A percentile compares a stretch with the other conserved stretches of the same genome.
phyloP scores from a whole-genome alignment of 2,329 filamentous ascomycete species.

The Bimuria novae-zelandiae region DNA sequence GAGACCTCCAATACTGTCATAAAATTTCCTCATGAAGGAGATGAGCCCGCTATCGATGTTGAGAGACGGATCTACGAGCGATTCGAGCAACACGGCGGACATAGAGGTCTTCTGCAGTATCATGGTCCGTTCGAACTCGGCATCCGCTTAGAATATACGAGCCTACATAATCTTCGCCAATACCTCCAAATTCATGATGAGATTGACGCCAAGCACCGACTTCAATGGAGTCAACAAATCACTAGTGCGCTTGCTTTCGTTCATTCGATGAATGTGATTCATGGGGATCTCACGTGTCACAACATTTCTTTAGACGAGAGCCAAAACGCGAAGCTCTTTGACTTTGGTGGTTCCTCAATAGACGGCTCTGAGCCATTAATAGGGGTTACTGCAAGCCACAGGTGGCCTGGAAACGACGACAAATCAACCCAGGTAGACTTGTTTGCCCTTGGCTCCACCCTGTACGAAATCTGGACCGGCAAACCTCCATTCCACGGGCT shows the following conservation, averaged over 20 bases:
- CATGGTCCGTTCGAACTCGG: slow-evolving; percentile 13
- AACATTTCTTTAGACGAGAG: slow-evolving; percentile 21
- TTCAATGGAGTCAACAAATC: slow-evolving; percentile 17
- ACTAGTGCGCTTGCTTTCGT: slow-evolving; percentile 18
- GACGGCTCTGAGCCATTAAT: slow-evolving; percentile 16
- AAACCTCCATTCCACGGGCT: slow-evolving; percentile 9
- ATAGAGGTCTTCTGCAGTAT: slow-evolving; percentile 13
- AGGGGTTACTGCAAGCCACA: slow-evolving; percentile 14
- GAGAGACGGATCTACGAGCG: slow-evolving; percentile 20
- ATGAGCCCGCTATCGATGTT: slow-evolving; percentile 13
- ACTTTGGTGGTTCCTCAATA: slow-evolving; percentile 20
- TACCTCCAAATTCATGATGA: slow-evolving; percentile 11
- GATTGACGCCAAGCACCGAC: slow-evolving; percentile 13
- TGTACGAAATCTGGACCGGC: slow-evolving; percentile 19
- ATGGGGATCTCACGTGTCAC: slow-evolving; percentile 18
- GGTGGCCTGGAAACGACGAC: slow-evolving; percentile 8
- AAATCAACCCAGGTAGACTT: slow-evolving; percentile 11
- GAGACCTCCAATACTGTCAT: slow-evolving; percentile 16
- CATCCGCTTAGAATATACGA: slow-evolving; percentile 18
- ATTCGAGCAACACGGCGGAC: slow-evolving; percentile 17
- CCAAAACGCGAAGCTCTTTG: slow-evolving; percentile 14
- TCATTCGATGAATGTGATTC: slow-evolving; percentile 19
- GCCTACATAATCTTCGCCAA: slow-evolving; percentile 4
- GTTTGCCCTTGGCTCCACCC: slow-evolving; percentile 18
- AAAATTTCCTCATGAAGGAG: slow-evolving; percentile 18